Percentiles rank a stretch among this genome's conserved stretches.
Evolutionary conservation across 1,284 basidiomycete genomes (phyloP).

Genomic region (Tilletiopsis washingtonensis): DNA sequence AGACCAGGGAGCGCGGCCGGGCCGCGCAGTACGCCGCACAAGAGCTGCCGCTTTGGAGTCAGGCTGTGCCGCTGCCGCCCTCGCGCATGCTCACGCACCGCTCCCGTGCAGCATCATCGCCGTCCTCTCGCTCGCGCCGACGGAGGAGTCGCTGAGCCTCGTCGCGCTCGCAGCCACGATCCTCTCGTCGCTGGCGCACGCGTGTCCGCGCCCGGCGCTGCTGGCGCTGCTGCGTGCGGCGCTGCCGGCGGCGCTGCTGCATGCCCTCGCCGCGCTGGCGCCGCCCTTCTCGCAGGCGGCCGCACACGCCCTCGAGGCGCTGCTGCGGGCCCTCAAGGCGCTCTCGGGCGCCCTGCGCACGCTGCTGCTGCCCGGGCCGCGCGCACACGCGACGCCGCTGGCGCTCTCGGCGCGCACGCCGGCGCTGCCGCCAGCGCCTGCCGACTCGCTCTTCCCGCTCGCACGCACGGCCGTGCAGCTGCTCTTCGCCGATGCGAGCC

Average conservation of each 20-base stretch:
- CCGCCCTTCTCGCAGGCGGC: no score
- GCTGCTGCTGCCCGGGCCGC: constrained; percentile 17
- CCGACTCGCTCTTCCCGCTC: constrained; percentile 7
- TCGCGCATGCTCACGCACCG: no score
- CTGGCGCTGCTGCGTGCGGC: constrained; percentile 8
- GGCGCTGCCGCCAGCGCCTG: no score
- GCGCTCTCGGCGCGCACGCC: no score
- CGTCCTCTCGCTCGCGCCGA: constrained; percentile 1
- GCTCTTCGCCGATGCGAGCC: constrained; percentile 13
- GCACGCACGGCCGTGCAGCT: constrained; percentile 1
- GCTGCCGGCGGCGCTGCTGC: constrained; percentile 3
- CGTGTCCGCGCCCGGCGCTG: constrained; percentile 8
- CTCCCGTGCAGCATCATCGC: background rate
- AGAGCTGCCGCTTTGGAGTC: no score
- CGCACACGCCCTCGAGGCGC: background rate
- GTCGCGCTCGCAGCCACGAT: constrained; percentile 11
- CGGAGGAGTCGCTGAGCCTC: constrained; percentile 1
- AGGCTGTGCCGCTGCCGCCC: no score
- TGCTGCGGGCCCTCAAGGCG: background rate
- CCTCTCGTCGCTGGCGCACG: constrained; percentile 14
- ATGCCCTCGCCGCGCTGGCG: constrained; percentile 1
- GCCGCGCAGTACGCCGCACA: no score
- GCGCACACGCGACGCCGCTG: constrained; percentile 15
- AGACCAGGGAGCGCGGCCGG: no score
- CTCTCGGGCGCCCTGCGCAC: constrained; percentile 15